Percentiles rank a stretch among this genome's conserved stretches.
Conservation (phyloP, 176 grass and related monocot genomes). For the Rhipidocladum racemiflorum region DNA sequence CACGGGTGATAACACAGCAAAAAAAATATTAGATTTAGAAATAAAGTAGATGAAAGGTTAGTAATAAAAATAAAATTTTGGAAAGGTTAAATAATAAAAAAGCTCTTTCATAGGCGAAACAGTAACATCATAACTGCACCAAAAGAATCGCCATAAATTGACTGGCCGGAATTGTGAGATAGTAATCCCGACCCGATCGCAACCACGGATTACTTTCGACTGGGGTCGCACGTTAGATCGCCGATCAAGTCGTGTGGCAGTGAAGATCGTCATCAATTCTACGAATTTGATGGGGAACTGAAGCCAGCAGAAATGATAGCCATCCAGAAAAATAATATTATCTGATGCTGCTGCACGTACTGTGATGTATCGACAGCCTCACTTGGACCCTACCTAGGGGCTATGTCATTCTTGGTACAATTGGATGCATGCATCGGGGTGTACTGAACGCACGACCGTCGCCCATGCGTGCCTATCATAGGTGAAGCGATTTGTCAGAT, state of each 20-base stretch:
- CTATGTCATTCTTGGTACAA: background rate
- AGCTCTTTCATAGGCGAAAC: no score
- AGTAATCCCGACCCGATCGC: background rate
- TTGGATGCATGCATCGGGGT: background rate
- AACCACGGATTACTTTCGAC: background rate
- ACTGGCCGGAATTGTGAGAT: background rate
- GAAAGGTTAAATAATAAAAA: no score
- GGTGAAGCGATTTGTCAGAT: background rate
- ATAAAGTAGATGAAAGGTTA: no score
- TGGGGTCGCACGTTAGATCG: background rate
- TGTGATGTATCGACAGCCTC: background rate
- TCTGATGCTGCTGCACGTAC: background rate
- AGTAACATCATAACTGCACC: background rate
- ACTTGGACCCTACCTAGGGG: background rate
- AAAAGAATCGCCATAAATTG: background rate
- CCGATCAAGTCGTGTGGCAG: constrained; percentile 22
- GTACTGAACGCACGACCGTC: background rate
- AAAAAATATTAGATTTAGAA: no score
- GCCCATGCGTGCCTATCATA: background rate
- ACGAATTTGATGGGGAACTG: constrained; percentile 32
- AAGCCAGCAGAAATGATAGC: constrained; percentile 3
- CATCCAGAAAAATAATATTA: background rate
- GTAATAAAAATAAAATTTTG: no score
- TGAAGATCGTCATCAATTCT: background rate
- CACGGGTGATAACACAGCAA: no score